Evolutionary conservation across 2,329 filamentous ascomycete species (phyloP).

Genomic region (Epichloe bromicola): DNA sequence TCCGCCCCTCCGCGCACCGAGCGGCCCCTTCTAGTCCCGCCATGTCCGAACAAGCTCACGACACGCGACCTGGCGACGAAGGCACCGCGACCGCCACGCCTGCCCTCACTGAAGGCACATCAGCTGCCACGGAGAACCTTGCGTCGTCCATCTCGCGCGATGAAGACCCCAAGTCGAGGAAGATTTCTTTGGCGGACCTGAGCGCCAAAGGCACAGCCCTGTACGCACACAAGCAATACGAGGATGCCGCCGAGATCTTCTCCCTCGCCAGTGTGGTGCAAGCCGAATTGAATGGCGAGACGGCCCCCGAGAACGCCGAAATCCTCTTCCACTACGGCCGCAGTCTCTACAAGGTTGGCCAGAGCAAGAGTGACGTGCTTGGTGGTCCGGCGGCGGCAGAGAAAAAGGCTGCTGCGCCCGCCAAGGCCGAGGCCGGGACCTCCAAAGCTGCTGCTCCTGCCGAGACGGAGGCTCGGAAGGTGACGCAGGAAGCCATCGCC

Average conservation of each 20-base stretch:
- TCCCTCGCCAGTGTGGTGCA: slow-evolving; percentile 83
- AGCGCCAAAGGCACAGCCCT: slow-evolving; percentile 69
- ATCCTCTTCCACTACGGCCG: slow-evolving; percentile 90
- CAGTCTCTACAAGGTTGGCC: slow-evolving; percentile 84
- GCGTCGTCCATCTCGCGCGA: slow-evolving; percentile 20
- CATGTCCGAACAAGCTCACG: slow-evolving; percentile 12
- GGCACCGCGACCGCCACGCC: neutral
- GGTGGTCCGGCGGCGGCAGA: slow-evolving; percentile 61
- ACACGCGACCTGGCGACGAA: slow-evolving; percentile 11
- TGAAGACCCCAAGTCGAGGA: slow-evolving; percentile 36
- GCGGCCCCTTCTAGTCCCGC: neutral
- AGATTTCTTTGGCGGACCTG: slow-evolving; percentile 62
- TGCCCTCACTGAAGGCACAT: slow-evolving; percentile 6
- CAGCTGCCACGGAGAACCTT: slow-evolving; percentile 7
- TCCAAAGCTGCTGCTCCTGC: slow-evolving; percentile 23
- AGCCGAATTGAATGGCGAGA: slow-evolving; percentile 82
- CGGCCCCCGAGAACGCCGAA: slow-evolving; percentile 78
- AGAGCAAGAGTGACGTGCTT: slow-evolving; percentile 87
- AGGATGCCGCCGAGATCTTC: slow-evolving; percentile 75
- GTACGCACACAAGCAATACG: slow-evolving; percentile 81
- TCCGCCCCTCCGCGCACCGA: neutral
- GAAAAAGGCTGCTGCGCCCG: slow-evolving; percentile 23
- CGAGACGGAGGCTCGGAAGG: slow-evolving; percentile 27
- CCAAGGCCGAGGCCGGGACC: slow-evolving; percentile 26
- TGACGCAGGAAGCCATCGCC: slow-evolving; percentile 32